phyloP scores from a whole-genome alignment of 805 yeast genomes.

The Pichia thaimueangensis region DNA sequence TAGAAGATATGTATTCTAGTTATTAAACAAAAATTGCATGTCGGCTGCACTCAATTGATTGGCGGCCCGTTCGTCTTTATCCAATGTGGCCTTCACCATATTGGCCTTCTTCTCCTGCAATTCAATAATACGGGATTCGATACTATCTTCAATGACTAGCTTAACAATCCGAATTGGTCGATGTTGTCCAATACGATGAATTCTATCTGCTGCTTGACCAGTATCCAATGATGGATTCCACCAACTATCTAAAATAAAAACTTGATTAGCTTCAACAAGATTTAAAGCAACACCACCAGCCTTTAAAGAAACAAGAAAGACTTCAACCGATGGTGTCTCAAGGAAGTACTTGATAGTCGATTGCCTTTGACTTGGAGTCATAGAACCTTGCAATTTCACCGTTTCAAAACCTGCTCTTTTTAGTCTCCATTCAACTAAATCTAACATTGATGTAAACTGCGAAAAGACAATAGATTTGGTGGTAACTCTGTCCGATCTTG shows the following conservation, averaged over 20 bases:
- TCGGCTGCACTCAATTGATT: conserved; percentile 88
- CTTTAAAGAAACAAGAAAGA: conserved; percentile 86
- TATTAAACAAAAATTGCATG: conserved; percentile 87
- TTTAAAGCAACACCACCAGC: conserved; percentile 99
- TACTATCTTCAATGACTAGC: conserved; percentile 92
- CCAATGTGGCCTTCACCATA: conserved; percentile 96
- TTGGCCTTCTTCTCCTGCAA: conserved; percentile 95
- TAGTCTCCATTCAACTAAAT: conserved; percentile 91
- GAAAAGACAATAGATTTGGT: conserved; percentile 95
- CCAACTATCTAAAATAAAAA: conserved; percentile 96
- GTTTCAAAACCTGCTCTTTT: conserved; percentile 93
- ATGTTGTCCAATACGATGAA: conserved; percentile 93
- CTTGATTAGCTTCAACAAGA: conserved; percentile 95
- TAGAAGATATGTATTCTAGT: no score
- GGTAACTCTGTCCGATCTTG: conserved; percentile 81
- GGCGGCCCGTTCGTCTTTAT: conserved; percentile 86
- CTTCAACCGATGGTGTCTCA: conserved; percentile 90
- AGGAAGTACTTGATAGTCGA: conserved; percentile 84
- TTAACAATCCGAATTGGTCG: conserved; percentile 91
- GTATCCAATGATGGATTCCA: conserved; percentile 99
- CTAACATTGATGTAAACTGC: conserved; percentile 85
- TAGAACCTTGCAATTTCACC: conserved; percentile 90
- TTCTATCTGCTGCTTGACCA: conserved; percentile 93
- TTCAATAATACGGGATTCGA: conserved; percentile 92
- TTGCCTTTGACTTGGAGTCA: conserved; percentile 95